phyloP scores from a whole-genome alignment of 352 stramenopile species.

The Phytophthora aleatoria region DNA sequence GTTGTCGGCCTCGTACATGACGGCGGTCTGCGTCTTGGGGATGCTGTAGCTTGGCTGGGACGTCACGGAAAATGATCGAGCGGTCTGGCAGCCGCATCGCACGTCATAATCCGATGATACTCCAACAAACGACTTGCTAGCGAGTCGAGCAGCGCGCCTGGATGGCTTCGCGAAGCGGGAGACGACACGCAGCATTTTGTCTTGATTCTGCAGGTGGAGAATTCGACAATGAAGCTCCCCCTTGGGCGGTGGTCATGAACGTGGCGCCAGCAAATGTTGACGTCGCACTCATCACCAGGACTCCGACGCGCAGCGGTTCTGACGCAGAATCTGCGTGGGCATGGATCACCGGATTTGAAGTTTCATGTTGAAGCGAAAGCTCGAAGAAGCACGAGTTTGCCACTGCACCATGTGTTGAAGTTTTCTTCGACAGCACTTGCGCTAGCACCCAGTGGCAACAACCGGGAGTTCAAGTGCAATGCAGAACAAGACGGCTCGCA shows the following conservation, averaged over 20 bases:
- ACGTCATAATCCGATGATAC: conserved; percentile 1
- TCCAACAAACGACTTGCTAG: conserved; percentile 24
- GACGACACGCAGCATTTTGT: conserved; percentile 28
- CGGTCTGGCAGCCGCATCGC: background rate
- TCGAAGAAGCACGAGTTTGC: no score
- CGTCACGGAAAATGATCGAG: conserved; percentile 36
- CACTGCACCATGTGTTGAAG: background rate
- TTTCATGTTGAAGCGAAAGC: background rate
- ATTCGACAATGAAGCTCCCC: conserved; percentile 14
- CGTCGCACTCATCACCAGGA: conserved; percentile 8
- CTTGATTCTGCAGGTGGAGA: background rate
- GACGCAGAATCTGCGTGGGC: background rate
- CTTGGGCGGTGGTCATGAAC: background rate
- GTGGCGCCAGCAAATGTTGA: conserved; percentile 9
- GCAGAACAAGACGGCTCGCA: background rate
- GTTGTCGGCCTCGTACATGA: conserved; percentile 56
- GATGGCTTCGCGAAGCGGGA: conserved; percentile 24
- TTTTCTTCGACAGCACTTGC: conserved; percentile 1
- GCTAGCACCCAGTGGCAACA: no score
- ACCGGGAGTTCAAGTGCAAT: no score
- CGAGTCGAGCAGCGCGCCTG: conserved; percentile 10
- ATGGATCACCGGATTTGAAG: background rate
- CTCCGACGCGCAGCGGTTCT: background rate
- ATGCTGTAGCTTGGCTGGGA: conserved; percentile 52
- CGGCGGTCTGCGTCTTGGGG: conserved; percentile 52